These are phyloP conservation scores for Ilyonectria destructans DNA, from an alignment of 2,329 filamentous ascomycete genomes.

Conservation along the genomic window DNA sequence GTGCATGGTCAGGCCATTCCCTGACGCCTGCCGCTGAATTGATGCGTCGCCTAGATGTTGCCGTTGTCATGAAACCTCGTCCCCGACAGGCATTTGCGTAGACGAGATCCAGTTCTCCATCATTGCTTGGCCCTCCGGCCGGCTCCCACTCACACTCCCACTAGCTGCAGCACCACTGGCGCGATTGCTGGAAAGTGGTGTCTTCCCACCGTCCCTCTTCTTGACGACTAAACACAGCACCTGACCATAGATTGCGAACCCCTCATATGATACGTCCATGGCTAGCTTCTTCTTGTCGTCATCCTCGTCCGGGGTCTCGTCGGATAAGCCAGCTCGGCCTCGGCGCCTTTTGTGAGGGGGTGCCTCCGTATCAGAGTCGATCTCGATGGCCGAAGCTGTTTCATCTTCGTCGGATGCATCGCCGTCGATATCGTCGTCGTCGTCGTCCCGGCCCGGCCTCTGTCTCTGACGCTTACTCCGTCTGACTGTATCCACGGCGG, in stretches of 20 bases:
- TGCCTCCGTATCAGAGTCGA: conserved; percentile 59
- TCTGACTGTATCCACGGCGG: conserved; percentile 43
- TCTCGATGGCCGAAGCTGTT: conserved; percentile 55
- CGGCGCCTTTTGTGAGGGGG: conserved; percentile 64
- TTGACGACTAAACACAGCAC: conserved; percentile 92
- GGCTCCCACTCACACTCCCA: conserved; percentile 44
- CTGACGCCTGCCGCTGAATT: conserved; percentile 21
- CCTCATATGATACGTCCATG: conserved; percentile 91
- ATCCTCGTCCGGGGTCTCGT: conserved; percentile 52
- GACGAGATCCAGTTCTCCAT: conserved; percentile 91
- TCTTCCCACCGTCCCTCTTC: conserved; percentile 75
- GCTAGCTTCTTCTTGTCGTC: conserved; percentile 94
- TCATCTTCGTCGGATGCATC: conserved; percentile 55
- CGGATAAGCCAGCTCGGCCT: conserved; percentile 50
- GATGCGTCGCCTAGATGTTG: conserved; percentile 17
- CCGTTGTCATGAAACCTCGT: conserved; percentile 51
- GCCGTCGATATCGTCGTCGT: conserved; percentile 54
- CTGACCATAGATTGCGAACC: conserved; percentile 95
- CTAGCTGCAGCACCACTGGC: conserved; percentile 50
- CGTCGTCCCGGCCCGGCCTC: conserved; percentile 49
- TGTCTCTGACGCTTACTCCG: conserved; percentile 53
- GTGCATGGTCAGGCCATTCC: conserved; percentile 27
- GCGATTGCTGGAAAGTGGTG: conserved; percentile 52
- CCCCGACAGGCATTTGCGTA: conserved; percentile 75
- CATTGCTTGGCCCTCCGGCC: conserved; percentile 72